phyloP scores from a whole-genome alignment of 2,329 filamentous ascomycete species.

The Pseudofabraea citricarpa region DNA sequence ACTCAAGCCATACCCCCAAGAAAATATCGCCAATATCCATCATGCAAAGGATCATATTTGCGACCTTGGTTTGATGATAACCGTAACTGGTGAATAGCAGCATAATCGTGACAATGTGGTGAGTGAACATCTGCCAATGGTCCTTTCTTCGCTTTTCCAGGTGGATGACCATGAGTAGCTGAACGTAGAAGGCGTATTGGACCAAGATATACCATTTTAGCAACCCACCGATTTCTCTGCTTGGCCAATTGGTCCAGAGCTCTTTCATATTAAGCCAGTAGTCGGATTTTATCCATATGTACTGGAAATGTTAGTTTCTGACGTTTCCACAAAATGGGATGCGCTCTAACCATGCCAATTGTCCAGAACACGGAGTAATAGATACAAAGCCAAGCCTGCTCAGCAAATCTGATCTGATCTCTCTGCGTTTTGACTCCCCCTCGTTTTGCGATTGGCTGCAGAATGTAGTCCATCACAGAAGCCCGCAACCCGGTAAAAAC shows the following conservation, averaged over 20 bases:
- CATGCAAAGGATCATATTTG: slow-evolving; percentile 80
- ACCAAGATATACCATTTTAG: slow-evolving; percentile 88
- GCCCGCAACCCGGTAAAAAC: slow-evolving; percentile 85
- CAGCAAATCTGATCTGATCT: slow-evolving; percentile 76
- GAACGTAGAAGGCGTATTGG: slow-evolving; percentile 89
- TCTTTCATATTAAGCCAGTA: slow-evolving; percentile 74
- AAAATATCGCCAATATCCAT: slow-evolving; percentile 94
- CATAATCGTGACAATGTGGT: slow-evolving; percentile 84
- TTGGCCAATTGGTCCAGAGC: slow-evolving; percentile 83
- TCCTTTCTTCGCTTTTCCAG: slow-evolving; percentile 94
- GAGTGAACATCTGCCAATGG: slow-evolving; percentile 90
- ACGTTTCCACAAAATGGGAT: neutral
- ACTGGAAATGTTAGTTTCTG: slow-evolving; percentile 44
- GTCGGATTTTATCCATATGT: slow-evolving; percentile 71
- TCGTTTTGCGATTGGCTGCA: slow-evolving; percentile 70
- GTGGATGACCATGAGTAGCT: slow-evolving; percentile 90
- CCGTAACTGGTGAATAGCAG: slow-evolving; percentile 80
- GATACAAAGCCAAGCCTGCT: slow-evolving; percentile 86
- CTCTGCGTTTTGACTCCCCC: slow-evolving; percentile 74
- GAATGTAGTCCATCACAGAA: slow-evolving; percentile 78
- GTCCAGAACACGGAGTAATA: slow-evolving; percentile 83
- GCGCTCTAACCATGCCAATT: slow-evolving; percentile 66
- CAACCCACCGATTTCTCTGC: slow-evolving; percentile 65
- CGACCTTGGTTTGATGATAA: slow-evolving; percentile 82
- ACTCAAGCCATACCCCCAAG: slow-evolving; percentile 60